Percentiles rank a stretch among this genome's conserved stretches.
Conservation (phyloP, 148 eudicot genomes). For the Vaccinium vitisidaea region DNA sequence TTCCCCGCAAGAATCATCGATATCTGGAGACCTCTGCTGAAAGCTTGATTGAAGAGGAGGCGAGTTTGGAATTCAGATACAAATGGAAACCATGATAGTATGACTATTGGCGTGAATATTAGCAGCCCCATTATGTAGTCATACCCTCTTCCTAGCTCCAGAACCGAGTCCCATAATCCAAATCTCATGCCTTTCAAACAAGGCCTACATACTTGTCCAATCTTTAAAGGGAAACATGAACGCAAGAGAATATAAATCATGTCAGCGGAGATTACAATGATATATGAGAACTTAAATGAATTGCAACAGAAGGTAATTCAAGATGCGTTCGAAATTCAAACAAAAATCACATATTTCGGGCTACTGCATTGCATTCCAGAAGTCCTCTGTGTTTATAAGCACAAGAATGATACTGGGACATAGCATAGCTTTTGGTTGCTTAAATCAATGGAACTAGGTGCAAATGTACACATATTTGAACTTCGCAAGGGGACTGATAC, state of each 20-base stretch:
- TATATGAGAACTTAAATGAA: not conserved
- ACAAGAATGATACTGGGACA: not conserved
- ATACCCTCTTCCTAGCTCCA: constrained; percentile 88
- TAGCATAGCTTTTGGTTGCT: not conserved
- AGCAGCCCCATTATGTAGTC: constrained; percentile 82
- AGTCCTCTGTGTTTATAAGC: not conserved
- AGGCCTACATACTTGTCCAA: constrained; percentile 81
- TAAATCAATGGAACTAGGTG: not conserved
- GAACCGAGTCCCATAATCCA: constrained; percentile 82
- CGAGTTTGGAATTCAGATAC: constrained; percentile 96
- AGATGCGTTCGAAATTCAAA: not conserved
- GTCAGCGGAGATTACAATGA: not conserved
- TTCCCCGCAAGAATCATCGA: constrained; percentile 95
- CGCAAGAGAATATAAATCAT: not conserved
- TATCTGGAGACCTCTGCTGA: constrained; percentile 95
- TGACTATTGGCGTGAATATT: constrained; percentile 76
- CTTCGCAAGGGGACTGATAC: constrained; percentile 4
- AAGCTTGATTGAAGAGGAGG: constrained; percentile 94
- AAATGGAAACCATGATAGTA: constrained; percentile 92
- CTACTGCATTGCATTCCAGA: constrained; percentile 14
- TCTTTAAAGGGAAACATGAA: constrained; percentile 28
- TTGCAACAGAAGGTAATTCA: not conserved
- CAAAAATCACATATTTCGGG: not conserved
- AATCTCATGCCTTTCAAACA: constrained; percentile 59
- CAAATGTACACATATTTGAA: not conserved